Percentiles rank a stretch among this genome's conserved stretches.
Evolutionary conservation across 305 asterid genomes (phyloP).

Genomic region (Rubia balearica): DNA sequence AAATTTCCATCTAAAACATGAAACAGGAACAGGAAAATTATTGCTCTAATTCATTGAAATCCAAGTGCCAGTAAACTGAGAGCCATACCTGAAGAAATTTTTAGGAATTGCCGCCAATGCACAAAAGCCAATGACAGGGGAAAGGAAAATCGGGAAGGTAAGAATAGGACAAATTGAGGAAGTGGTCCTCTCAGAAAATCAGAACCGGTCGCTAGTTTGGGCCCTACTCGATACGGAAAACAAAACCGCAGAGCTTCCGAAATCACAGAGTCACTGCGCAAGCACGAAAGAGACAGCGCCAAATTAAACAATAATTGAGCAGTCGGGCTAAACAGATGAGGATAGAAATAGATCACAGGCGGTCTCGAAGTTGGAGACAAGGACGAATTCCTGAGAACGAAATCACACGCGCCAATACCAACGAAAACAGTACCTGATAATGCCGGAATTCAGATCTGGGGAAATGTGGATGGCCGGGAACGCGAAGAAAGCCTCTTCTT

Average conservation of each 20-base stretch:
- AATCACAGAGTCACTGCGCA: conserved; percentile 7
- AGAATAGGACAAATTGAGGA: neutral
- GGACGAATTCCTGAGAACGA: neutral
- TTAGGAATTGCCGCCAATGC: neutral
- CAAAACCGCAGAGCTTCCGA: neutral
- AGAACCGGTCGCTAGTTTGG: neutral
- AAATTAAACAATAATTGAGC: neutral
- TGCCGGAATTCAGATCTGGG: conserved; percentile 6
- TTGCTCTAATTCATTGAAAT: neutral
- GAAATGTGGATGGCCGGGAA: neutral
- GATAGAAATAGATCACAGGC: conserved; percentile 10
- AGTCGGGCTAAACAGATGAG: neutral
- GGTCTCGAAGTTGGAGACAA: neutral
- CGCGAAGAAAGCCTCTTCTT: neutral
- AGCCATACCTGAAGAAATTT: neutral
- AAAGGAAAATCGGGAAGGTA: neutral
- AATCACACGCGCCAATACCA: neutral
- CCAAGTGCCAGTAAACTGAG: neutral
- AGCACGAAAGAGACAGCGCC: neutral
- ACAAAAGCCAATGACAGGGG: neutral
- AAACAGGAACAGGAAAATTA: neutral
- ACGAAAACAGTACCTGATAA: neutral
- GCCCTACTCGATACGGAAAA: conserved; percentile 1
- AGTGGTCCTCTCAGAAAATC: neutral
- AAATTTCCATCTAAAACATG: neutral